Base-by-base conservation (phyloP, 352 stramenopile species). In the Globisporangium lucens region DNA sequence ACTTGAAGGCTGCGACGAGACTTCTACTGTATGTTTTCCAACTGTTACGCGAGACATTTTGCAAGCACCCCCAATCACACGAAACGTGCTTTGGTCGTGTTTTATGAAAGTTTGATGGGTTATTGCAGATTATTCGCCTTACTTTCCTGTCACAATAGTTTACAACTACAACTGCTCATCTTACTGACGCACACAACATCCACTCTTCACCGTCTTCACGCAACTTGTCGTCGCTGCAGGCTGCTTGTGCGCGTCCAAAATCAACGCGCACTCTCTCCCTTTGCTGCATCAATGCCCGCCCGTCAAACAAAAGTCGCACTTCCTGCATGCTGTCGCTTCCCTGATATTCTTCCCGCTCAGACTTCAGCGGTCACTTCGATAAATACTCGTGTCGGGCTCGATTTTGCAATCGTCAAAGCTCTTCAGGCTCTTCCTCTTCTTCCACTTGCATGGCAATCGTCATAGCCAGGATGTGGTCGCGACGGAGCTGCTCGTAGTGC, bases 371-470 rank as follows among this genome's bases (percentile, higher is more conserved):
- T 22, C 24, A 47, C 33, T 9, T 46, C 62, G 73, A 85, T 83
- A 82, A 79, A 83, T 80, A 83, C 61, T 61, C 49, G 35, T 62
- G 51, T 20, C 20, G 22, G n/a, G 9, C 22, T 56, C n/a, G 49
- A 56, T 33, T 33, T 56, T 56, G 15, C 49, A 56, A 63, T 56
- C 8, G 30, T 85, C 69, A 87, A 29, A 72, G 63, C 63, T 87
- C 80, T 51, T 83, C 75, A 12, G 79, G 81, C 61, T 75, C 69
- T 29, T 80, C 75, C 12, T 74, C 52, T 47, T 76, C 69, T 33
- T 90, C 80, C 3, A 74, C 75, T 56, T 90, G 71, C 71, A 89
- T 82, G 0, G 80, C 77, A 53, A 89, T 76, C 56, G 78, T 75
- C 72, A 80, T 76, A 6, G 80, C 77, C 13, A 87, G 58, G 64